Evolutionary conservation across 768 basidiomycete species (phyloP).

Genomic region (Lactarius tabidus): DNA sequence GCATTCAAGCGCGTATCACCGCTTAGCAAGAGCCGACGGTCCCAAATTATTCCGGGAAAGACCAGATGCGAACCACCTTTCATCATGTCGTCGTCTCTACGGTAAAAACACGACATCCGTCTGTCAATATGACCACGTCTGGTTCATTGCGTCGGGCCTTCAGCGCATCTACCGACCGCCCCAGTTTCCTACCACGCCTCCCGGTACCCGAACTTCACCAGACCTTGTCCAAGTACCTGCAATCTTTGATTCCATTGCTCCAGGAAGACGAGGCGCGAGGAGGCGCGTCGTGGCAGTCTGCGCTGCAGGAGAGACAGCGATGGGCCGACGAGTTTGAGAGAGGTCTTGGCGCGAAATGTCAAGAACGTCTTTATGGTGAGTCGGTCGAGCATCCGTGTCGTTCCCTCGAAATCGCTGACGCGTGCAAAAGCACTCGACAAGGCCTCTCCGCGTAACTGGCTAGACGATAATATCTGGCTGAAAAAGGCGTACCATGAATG

Average conservation of each 20-base stretch:
- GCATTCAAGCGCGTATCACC: slow-evolving; percentile 26
- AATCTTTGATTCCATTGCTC: slow-evolving; percentile 73
- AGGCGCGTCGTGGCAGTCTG: slow-evolving; percentile 46
- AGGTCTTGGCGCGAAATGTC: slow-evolving; percentile 64
- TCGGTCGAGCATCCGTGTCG: slow-evolving; percentile 19
- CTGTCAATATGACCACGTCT: slow-evolving; percentile 4
- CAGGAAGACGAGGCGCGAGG: slow-evolving; percentile 66
- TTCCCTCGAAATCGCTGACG: slow-evolving; percentile 10
- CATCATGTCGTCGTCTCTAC: slow-evolving; percentile 4
- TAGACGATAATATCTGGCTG: slow-evolving; percentile 91
- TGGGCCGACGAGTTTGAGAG: slow-evolving; percentile 67
- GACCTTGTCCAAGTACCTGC: slow-evolving; percentile 74
- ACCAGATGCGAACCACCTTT: background rate
- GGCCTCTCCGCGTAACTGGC: slow-evolving; percentile 85
- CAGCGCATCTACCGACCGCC: background rate
- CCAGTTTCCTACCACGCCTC: slow-evolving; percentile 53
- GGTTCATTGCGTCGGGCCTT: background rate
- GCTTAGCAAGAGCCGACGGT: background rate
- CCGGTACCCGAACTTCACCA: slow-evolving; percentile 77
- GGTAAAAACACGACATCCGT: background rate
- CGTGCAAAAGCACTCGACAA: slow-evolving; percentile 65
- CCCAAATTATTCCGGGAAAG: background rate
- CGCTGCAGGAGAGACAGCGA: slow-evolving; percentile 50
- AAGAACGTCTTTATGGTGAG: slow-evolving; percentile 69
- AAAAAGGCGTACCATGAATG: slow-evolving; percentile 85